Base-by-base conservation (phyloP, 2,329 filamentous ascomycete genomes). In the Trichophyton schoenleinii region DNA sequence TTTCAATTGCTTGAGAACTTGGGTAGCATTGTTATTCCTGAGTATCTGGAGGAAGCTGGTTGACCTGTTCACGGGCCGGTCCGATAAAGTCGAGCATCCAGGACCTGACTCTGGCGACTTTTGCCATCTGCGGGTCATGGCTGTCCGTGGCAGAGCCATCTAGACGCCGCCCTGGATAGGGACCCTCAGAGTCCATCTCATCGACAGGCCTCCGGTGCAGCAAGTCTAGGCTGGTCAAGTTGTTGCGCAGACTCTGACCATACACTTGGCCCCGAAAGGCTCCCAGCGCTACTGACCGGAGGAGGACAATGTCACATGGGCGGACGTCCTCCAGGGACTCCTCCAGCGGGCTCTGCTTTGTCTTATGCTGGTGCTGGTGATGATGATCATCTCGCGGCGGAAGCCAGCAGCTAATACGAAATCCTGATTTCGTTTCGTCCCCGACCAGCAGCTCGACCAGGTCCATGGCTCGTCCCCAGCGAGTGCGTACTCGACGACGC, bases 331-430 rank as follows among this genome's bases (percentile, higher is more conserved):
- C 71, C 63, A 77, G 71, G 46, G 67, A 77, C 65, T 69, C 67
- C 8, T 76, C 69, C 25, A 83, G 73, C 36, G 66, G 68, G 62
- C 69, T 66, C 25, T 44, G 13, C 13, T 44, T 44, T 8, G 13
- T n/a, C 11, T n/a, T 18, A 18, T 11, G 18, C 38, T 42, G 38
- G 64, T 64, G 31, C 67, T 61, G 15, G 44, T 60, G 38, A 34
- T 53, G 25, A 38, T 61, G 42, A 49, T 65, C 53, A 4, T 72
- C 68, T 20, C 64, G 60, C 1, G 77, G 72, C 3, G 80, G 74
- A 1, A 95, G 76, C 92, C 92, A 97, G 71, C 95, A 90, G 2
- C 87, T 91, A 61, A 96, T 79, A 31, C 81, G 83, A 73, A 96
- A 95, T 1, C 87, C 88, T 0, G 88, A 83, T 65, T 81, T 83